phyloP scores from a whole-genome alignment of 345 rosid species.

The Capsella bursapastoris region DNA sequence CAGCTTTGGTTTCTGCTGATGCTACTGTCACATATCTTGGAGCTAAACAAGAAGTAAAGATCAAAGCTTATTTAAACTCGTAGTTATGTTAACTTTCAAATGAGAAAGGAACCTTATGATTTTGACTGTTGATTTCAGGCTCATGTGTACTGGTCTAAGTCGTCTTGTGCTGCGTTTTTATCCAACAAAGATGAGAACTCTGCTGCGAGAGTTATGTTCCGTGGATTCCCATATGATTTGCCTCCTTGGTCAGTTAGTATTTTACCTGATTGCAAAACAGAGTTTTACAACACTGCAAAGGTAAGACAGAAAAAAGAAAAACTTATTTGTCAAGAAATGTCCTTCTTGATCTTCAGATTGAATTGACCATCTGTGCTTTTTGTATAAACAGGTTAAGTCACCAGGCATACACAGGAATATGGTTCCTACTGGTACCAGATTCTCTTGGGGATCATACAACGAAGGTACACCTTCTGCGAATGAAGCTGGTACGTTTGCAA shows the following conservation, averaged over 20 bases:
- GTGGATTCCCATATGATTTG: constrained; percentile 63
- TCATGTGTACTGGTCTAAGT: constrained; percentile 61
- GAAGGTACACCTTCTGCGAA: constrained; percentile 49
- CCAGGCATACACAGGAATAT: constrained; percentile 48
- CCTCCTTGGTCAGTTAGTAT: constrained; percentile 96
- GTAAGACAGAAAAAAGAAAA: constrained; percentile 41
- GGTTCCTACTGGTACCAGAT: constrained; percentile 50
- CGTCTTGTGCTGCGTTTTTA: constrained; percentile 86
- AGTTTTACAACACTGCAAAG: constrained; percentile 81
- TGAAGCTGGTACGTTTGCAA: constrained; percentile 49
- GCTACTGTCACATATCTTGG: constrained; percentile 70
- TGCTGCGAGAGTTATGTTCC: constrained; percentile 61
- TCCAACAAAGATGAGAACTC: constrained; percentile 65
- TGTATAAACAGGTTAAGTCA: constrained; percentile 49
- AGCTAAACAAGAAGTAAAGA: constrained; percentile 68
- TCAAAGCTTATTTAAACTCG: neutral
- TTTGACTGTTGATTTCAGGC: constrained; percentile 52
- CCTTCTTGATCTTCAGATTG: constrained; percentile 10
- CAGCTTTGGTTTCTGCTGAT: constrained; percentile 72
- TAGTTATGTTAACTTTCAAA: neutral
- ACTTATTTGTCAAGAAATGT: neutral
- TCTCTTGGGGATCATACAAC: constrained; percentile 60
- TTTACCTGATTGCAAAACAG: constrained; percentile 88
- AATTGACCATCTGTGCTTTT: neutral
- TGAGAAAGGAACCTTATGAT: constrained; percentile 16